phyloP scores from a whole-genome alignment of 1,284 basidiomycete species.

The Fomitopsis pinicola region DNA sequence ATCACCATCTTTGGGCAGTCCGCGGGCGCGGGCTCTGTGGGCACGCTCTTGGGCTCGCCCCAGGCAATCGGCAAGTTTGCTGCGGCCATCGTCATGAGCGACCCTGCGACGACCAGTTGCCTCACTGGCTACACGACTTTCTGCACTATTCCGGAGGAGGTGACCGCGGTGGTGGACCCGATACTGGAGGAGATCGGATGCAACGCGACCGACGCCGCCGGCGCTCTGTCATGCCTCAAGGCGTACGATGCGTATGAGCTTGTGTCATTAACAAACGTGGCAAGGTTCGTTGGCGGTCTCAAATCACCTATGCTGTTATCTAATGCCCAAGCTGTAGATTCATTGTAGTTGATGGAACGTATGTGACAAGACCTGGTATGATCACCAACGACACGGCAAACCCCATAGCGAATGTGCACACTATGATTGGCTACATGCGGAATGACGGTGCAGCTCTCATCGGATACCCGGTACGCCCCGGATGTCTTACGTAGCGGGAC shows the following conservation, averaged over 20 bases:
- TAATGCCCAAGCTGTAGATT: constrained; percentile 23
- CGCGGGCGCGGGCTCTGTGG: constrained; percentile 34
- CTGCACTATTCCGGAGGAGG: constrained; percentile 30
- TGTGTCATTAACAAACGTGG: constrained; percentile 28
- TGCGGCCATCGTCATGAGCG: constrained; percentile 44
- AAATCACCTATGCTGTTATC: constrained; percentile 5
- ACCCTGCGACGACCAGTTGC: constrained; percentile 41
- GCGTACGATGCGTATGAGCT: constrained; percentile 28
- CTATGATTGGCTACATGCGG: constrained; percentile 42
- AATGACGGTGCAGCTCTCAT: constrained; percentile 35
- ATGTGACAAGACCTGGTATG: constrained; percentile 33
- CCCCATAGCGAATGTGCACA: constrained; percentile 36
- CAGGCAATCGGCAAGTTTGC: constrained; percentile 40
- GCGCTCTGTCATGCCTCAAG: constrained; percentile 28
- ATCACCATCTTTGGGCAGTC: constrained; percentile 38
- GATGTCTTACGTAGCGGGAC: neutral
- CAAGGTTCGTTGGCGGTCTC: constrained; percentile 21
- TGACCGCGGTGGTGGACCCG: constrained; percentile 25
- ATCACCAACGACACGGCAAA: constrained; percentile 33
- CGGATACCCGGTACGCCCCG: constrained; percentile 20
- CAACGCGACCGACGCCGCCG: constrained; percentile 16
- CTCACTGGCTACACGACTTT: constrained; percentile 37
- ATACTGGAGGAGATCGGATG: constrained; percentile 34
- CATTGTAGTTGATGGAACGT: constrained; percentile 42
- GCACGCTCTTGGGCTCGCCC: constrained; percentile 38